Base-by-base conservation (phyloP, 176 grass and related monocot genomes). In the Metroxylon sagu region DNA sequence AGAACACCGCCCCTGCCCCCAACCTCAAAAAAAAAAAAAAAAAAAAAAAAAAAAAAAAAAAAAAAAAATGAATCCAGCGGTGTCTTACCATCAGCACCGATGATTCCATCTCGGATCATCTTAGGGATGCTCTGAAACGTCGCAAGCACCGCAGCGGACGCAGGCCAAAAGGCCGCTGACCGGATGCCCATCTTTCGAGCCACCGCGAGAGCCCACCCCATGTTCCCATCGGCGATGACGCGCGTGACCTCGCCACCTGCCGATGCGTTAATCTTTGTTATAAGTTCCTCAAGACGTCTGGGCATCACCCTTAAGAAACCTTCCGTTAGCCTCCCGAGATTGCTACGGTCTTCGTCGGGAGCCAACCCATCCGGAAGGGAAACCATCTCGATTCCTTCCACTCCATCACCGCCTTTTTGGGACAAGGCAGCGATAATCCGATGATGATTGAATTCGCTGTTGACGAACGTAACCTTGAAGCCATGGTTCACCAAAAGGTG, bases 381-480 rank as follows among this genome's bases (percentile, higher is more conserved):
- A 43, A 43, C 35, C 35, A 43, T 43, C 0, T 43, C 8, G 1
- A 43, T 43, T 10, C 35, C 35, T 43, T 43, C 10, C 35, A 14
- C 35, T 43, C 35, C 35, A 14, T 43, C 10, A 14, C 10, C 21
- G 25, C 14, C 4, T 16, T 25, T 5, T 18, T 10, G 18, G 35
- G 0, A 68, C 4, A 19, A 4, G 48, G 70, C 50, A 28, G 77
- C 66, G 17, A 71, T 55, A 14, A 87, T 67, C 4, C 69, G 74
- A 3, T 14, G 53, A 31, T 85, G 82, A 67, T 79, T 83, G 72
- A 85, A 79, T 62, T 90, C 75, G 1, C 82, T 52, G 71, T 85
- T 90, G 67, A 76, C 67, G 54, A 85, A 86, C 50, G 86, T 89
- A 57, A 89, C 29, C 14, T 18, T 64, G 67, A 90, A 79, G 21